Percentiles rank a stretch among this genome's conserved stretches.
These are phyloP conservation scores for Phaeoacremonium minimum DNA, from an alignment of 2,329 filamentous ascomycete species.

Conservation along the genomic window DNA sequence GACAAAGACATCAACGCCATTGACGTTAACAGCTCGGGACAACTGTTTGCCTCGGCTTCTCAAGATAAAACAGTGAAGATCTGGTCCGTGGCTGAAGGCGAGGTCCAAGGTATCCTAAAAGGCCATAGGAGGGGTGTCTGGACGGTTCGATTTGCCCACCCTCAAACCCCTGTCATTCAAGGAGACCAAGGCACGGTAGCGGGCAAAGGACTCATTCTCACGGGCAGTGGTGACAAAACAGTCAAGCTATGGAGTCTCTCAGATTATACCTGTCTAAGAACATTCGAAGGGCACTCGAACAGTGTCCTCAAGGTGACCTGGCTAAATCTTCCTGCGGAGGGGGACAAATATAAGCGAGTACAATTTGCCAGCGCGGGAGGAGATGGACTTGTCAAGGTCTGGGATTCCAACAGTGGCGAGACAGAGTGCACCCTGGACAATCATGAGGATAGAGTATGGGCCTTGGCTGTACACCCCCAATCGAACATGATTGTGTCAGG, in stretches of 20 bases:
- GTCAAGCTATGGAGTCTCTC: slow-evolving; percentile 91
- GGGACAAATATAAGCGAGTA: slow-evolving; percentile 53
- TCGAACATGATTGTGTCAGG: slow-evolving; percentile 80
- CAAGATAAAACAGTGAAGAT: slow-evolving; percentile 97
- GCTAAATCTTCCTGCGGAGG: slow-evolving; percentile 55
- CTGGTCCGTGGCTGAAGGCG: slow-evolving; percentile 86
- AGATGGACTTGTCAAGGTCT: slow-evolving; percentile 94
- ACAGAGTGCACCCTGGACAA: slow-evolving; percentile 89
- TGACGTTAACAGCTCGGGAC: slow-evolving; percentile 68
- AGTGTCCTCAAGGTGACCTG: slow-evolving; percentile 91
- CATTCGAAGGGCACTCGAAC: slow-evolving; percentile 94
- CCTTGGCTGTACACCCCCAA: slow-evolving; percentile 67
- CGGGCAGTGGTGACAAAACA: slow-evolving; percentile 93
- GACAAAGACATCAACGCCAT: slow-evolving; percentile 99
- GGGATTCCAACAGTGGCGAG: slow-evolving; percentile 85
- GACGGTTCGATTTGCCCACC: slow-evolving; percentile 87
- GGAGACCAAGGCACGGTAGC: slow-evolving; percentile 69
- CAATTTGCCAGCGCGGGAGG: slow-evolving; percentile 84
- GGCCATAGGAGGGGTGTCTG: slow-evolving; percentile 95
- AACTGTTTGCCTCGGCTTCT: slow-evolving; percentile 91
- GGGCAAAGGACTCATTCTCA: slow-evolving; percentile 78
- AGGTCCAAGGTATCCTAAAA: slow-evolving; percentile 83
- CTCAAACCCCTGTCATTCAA: slow-evolving; percentile 68
- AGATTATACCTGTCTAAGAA: slow-evolving; percentile 88
- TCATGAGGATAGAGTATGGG: slow-evolving; percentile 94